These are phyloP conservation scores for Agaricales sp. DNA, from an alignment of 1,284 basidiomycete genomes.

Conservation along the genomic window DNA sequence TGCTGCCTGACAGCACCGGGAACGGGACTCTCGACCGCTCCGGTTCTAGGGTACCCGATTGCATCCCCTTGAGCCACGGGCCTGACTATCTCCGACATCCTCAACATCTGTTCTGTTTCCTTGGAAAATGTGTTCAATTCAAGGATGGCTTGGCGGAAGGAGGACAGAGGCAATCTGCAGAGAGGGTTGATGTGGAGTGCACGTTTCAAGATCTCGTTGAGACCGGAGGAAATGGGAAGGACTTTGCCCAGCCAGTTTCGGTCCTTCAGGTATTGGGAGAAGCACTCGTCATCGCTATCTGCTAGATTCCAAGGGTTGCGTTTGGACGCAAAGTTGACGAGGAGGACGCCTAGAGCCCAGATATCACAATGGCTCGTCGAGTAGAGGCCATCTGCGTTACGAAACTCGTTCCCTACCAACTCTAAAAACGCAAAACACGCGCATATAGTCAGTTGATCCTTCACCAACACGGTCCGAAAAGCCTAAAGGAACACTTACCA, in stretches of 20 bases:
- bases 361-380: slow-evolving; percentile 32
- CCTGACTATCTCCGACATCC: neutral
- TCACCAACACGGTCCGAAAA: no score
- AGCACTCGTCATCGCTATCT: slow-evolving; percentile 28
- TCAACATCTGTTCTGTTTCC: neutral
- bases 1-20: neutral
- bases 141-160: neutral
- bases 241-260: slow-evolving; percentile 24
- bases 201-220: neutral
- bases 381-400: neutral
- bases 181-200: slow-evolving; percentile 1
- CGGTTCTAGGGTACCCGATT: neutral
- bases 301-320: slow-evolving; percentile 73
- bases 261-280: slow-evolving; percentile 26
- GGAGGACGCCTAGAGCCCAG: slow-evolving; percentile 68
- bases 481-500: slow-evolving; percentile 25
- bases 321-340: slow-evolving; percentile 66
- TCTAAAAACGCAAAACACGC: neutral
- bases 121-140: neutral
- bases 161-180: neutral
- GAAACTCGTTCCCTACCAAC: neutral
- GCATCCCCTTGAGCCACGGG: neutral
- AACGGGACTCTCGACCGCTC: neutral
- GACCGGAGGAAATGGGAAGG: slow-evolving; percentile 19
- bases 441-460: no score